phyloP scores from a whole-genome alignment of 2,329 filamentous ascomycete genomes.

The Talaromyces sp. region DNA sequence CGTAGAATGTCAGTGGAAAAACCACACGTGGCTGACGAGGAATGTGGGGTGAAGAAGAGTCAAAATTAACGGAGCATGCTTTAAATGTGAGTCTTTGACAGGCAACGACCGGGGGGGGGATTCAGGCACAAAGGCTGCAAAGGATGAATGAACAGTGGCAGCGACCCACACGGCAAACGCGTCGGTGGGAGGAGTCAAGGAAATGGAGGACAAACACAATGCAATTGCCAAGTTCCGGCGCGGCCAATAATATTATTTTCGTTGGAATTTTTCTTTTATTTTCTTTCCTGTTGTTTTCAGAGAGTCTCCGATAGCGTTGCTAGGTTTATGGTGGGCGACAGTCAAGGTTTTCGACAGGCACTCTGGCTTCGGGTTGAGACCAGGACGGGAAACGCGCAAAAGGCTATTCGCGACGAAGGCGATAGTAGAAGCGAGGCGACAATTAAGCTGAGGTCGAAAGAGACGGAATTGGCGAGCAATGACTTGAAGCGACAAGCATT shows the following conservation, averaged over 20 bases:
- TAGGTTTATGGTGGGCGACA: not conserved
- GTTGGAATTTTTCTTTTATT: not conserved
- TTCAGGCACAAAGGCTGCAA: constrained; percentile 7
- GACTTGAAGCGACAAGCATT: constrained; percentile 19
- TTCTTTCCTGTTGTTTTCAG: not conserved
- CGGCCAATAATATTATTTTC: not conserved
- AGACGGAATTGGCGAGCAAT: constrained; percentile 18
- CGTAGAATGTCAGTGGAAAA: constrained; percentile 12
- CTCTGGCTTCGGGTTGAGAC: not conserved
- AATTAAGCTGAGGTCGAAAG: constrained; percentile 7
- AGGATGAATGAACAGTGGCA: constrained; percentile 6
- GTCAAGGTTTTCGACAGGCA: not conserved
- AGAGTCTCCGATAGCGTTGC: not conserved
- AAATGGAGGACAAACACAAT: constrained; percentile 2
- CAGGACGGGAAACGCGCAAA: not conserved
- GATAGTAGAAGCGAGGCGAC: constrained; percentile 4
- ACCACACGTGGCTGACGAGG: constrained; percentile 11
- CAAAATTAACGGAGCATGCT: constrained; percentile 4
- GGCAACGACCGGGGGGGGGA: not conserved
- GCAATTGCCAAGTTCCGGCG: not conserved
- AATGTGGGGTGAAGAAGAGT: constrained; percentile 9
- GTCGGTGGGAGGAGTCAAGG: not conserved
- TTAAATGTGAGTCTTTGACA: not conserved
- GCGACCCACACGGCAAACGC: constrained; percentile 10
- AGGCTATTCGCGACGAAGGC: not conserved